phyloP scores from a whole-genome alignment of 345 rosid genomes.

The Citrus cavaleriei region DNA sequence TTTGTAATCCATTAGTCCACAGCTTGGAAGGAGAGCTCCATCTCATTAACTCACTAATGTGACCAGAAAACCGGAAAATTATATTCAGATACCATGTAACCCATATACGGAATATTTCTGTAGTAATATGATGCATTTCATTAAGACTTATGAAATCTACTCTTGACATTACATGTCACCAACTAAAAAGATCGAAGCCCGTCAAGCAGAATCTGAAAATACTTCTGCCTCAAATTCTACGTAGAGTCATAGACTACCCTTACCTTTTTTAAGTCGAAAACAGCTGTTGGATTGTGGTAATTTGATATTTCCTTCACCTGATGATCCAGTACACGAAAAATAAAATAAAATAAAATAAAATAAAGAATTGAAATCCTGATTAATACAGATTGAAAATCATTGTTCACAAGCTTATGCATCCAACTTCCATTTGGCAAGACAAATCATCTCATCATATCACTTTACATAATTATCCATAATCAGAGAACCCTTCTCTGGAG shows the following conservation, averaged over 20 bases:
- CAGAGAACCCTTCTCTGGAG: background rate
- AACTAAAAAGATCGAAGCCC: background rate
- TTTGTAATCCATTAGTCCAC: background rate
- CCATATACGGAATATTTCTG: background rate
- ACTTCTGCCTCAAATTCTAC: background rate
- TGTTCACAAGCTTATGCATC: background rate
- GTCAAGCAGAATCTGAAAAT: background rate
- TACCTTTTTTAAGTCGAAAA: conserved; percentile 4
- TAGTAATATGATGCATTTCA: background rate
- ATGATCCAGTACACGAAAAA: background rate
- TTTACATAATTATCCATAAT: background rate
- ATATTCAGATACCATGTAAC: background rate
- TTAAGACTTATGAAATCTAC: background rate
- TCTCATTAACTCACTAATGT: background rate
- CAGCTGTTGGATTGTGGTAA: background rate
- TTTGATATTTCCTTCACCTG: background rate
- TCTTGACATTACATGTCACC: background rate
- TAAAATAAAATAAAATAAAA: background rate
- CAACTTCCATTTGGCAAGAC: background rate
- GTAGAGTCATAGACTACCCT: background rate
- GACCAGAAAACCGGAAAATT: background rate
- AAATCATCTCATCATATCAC: background rate
- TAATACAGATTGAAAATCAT: background rate
- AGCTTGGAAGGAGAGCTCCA: background rate
- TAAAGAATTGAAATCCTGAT: background rate